phyloP scores from a whole-genome alignment of 148 eudicot genomes.

The Tetragonia tetragonoides region DNA sequence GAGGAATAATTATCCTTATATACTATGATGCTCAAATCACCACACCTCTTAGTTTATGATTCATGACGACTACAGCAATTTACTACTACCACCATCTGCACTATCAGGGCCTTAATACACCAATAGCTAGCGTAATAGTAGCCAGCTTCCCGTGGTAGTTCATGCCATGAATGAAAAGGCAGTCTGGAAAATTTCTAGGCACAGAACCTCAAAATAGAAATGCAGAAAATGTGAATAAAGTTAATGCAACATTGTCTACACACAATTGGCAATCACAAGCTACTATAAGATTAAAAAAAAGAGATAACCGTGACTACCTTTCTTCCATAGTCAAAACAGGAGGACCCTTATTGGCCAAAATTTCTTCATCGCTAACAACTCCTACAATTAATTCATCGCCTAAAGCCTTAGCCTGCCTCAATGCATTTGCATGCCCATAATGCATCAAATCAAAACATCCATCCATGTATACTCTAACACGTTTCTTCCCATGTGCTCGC shows the following conservation, averaged over 20 bases:
- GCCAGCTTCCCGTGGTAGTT: background rate
- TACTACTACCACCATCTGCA: background rate
- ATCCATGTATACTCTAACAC: slow-evolving; percentile 87
- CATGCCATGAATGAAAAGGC: background rate
- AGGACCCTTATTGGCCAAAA: slow-evolving; percentile 86
- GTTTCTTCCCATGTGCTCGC: slow-evolving; percentile 53
- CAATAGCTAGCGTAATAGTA: background rate
- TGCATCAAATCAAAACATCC: slow-evolving; percentile 99
- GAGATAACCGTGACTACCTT: slow-evolving; percentile 45
- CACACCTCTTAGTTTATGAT: background rate
- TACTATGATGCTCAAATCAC: background rate
- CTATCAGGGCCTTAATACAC: background rate
- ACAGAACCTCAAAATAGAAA: background rate
- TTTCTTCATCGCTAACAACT: slow-evolving; percentile 89
- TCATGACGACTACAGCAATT: background rate
- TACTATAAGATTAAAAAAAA: background rate
- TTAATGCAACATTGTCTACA: background rate
- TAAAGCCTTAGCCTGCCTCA: slow-evolving; percentile 88
- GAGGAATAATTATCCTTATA: background rate
- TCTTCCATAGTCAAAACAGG: slow-evolving; percentile 94
- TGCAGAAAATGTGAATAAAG: background rate
- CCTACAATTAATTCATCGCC: slow-evolving; percentile 95
- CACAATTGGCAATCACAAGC: slow-evolving; percentile 2
- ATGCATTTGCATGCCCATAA: slow-evolving; percentile 96
- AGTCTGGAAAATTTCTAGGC: background rate